A percentile compares a stretch with the other conserved stretches of the same genome.
Evolutionary conservation across 1,139 yeast genomes (phyloP).

Genomic region (Debaryomyces coudertii): DNA sequence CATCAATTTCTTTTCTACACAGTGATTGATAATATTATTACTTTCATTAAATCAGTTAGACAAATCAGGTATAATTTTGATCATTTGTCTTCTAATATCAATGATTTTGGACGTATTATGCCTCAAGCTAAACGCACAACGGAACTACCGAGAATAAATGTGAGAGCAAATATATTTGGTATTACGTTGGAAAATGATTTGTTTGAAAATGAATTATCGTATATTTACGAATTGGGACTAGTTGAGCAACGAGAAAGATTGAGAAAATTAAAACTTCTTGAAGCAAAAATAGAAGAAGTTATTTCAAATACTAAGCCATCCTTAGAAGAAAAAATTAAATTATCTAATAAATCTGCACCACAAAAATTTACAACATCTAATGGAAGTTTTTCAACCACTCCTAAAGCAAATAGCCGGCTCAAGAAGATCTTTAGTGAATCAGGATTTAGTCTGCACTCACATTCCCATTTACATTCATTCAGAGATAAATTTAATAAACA

Average conservation of each 20-base stretch:
- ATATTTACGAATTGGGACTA: conserved; percentile 42
- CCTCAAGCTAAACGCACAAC: conserved; percentile 37
- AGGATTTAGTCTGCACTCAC: not conserved
- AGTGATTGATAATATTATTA: conserved; percentile 65
- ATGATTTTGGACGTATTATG: conserved; percentile 39
- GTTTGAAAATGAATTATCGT: conserved; percentile 44
- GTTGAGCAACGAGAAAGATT: conserved; percentile 42
- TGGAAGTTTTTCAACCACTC: not conserved
- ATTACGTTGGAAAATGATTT: conserved; percentile 45
- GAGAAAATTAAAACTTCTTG: conserved; percentile 34
- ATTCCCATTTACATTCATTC: not conserved
- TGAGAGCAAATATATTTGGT: conserved; percentile 38
- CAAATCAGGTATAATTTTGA: conserved; percentile 58
- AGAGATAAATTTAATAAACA: conserved; percentile 5
- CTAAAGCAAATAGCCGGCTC: conserved; percentile 6
- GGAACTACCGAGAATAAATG: conserved; percentile 33
- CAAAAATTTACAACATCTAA: conserved; percentile 5
- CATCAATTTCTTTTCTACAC: conserved; percentile 67
- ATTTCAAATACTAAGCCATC: conserved; percentile 17
- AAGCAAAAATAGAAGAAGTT: conserved; percentile 27
- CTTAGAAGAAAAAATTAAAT: conserved; percentile 23
- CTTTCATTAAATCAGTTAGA: conserved; percentile 59
- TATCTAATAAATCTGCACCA: conserved; percentile 8
- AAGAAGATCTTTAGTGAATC: conserved; percentile 5
- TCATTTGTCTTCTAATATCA: conserved; percentile 38